phyloP scores from a whole-genome alignment of 768 basidiomycete species.

The Podaxis sp. region DNA sequence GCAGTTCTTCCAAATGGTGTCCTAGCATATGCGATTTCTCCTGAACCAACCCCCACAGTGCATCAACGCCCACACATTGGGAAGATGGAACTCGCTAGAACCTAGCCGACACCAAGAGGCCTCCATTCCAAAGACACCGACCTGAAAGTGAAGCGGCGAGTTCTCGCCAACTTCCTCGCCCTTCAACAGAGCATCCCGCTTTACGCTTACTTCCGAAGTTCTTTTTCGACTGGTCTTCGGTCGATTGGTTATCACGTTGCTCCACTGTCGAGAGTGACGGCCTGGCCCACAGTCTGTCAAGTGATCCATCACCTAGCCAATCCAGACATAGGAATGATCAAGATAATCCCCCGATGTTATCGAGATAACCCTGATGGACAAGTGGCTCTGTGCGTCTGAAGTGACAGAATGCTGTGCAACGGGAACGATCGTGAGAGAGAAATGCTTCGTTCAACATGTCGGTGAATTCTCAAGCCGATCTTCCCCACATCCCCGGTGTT shows the following conservation, averaged over 20 bases:
- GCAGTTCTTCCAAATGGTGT: not conserved
- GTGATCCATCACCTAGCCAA: not conserved
- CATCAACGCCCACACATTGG: too few relatives aligned
- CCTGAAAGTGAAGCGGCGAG: too few relatives aligned
- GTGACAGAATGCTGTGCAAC: constrained; percentile 14
- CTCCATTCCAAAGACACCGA: too few relatives aligned
- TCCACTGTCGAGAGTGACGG: not conserved
- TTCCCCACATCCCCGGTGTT: not conserved
- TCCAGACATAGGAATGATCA: not conserved
- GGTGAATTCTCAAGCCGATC: not conserved
- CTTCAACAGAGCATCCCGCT: too few relatives aligned
- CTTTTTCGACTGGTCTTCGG: not conserved
- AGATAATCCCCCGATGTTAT: constrained; percentile 7
- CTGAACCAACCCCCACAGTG: too few relatives aligned
- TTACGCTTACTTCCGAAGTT: not conserved
- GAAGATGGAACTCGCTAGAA: too few relatives aligned
- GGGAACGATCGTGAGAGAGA: constrained; percentile 3
- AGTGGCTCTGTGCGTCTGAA: not conserved
- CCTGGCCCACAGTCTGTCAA: not conserved
- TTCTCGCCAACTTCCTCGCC: too few relatives aligned
- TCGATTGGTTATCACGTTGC: not conserved
- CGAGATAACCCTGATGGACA: constrained; percentile 9
- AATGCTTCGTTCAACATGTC: constrained; percentile 1
- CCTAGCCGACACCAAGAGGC: too few relatives aligned
- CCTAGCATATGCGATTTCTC: too few relatives aligned